Base-by-base conservation (phyloP, 495 filamentous ascomycete genomes). In the Annulohypoxylon nitens region DNA sequence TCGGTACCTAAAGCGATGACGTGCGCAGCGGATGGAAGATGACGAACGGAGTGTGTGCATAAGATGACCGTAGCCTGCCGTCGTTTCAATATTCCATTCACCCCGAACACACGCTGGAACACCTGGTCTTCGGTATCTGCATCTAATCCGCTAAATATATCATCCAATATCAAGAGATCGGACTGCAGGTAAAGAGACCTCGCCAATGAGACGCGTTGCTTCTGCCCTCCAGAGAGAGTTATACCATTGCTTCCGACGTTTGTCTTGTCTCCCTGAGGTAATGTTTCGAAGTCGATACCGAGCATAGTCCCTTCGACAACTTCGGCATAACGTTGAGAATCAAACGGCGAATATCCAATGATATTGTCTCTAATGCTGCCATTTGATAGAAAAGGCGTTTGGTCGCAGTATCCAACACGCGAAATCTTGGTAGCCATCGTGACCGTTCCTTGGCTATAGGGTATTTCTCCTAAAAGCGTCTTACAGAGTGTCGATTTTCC, bases 281-380 rank as follows among this genome's bases (percentile, higher is more conserved):
- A 76, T 34, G 84, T 83, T 51, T 78, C 75, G 36, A 90, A 77
- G 75, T 90, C 88, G 41, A 83, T 71, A 14, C 81, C 81, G 11
- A 94, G 81, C 53, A 85, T 84, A 73, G 90, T 91, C n/a, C 86
- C 89, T n/a, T 86, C 79, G n/a, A 93, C 71, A 0, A 93, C 87
- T 20, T 86, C 82, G 16, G 79, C 79, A 75, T 93, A 94, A 82
- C 90, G 88, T 23, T 71, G 73, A n/a, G 83, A 79, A 58, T 92
- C 83, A 51, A 88, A 88, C 2, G 76, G 71, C 60, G 87, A 85
- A 25, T 62, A 75, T 0, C 83, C 87, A 0, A 87, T 74, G 37
- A 93, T 89, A 69, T 84, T 89, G 14, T 91, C 84, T 59, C 82
- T 81, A 62, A 92, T 84, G 0, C 87, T 88, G 0, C 79, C 86